These are phyloP conservation scores for Leccinum olivaceopallidum DNA, from an alignment of 768 basidiomycete species.

Conservation along the genomic window DNA sequence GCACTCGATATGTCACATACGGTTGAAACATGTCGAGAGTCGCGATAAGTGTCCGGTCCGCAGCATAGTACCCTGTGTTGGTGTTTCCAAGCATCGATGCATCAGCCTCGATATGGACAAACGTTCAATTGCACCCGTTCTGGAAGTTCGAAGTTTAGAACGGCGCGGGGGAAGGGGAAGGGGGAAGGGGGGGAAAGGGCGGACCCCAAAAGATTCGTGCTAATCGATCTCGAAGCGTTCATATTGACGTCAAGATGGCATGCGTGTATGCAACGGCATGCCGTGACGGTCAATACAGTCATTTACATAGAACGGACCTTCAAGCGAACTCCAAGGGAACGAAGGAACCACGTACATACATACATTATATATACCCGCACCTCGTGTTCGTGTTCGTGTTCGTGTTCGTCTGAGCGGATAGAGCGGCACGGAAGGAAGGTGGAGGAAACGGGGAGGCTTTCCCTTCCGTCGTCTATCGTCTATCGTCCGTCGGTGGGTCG, in stretches of 20 bases:
- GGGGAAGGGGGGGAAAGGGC: neutral
- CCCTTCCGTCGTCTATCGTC: neutral
- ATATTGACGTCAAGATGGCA: neutral
- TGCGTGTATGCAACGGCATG: neutral
- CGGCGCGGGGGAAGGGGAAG: neutral
- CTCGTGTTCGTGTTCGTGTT: neutral
- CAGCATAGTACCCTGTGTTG: neutral
- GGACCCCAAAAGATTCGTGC: neutral
- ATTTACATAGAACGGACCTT: neutral
- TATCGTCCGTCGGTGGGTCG: neutral
- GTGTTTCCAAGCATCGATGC: neutral
- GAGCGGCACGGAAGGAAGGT: neutral
- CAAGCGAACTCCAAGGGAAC: neutral
- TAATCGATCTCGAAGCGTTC: neutral
- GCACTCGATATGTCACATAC: neutral
- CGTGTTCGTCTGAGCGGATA: neutral
- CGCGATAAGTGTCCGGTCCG: neutral
- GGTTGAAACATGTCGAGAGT: neutral
- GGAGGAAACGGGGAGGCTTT: neutral
- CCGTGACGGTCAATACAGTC: neutral
- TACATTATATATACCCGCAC: neutral
- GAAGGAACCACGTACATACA: neutral
- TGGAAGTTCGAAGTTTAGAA: neutral
- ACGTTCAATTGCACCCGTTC: neutral
- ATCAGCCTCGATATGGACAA: neutral